A percentile compares a stretch with the other conserved stretches of the same genome.
phyloP scores from a whole-genome alignment of 2,329 filamentous ascomycete genomes.

The Pseudonectria foliicola region DNA sequence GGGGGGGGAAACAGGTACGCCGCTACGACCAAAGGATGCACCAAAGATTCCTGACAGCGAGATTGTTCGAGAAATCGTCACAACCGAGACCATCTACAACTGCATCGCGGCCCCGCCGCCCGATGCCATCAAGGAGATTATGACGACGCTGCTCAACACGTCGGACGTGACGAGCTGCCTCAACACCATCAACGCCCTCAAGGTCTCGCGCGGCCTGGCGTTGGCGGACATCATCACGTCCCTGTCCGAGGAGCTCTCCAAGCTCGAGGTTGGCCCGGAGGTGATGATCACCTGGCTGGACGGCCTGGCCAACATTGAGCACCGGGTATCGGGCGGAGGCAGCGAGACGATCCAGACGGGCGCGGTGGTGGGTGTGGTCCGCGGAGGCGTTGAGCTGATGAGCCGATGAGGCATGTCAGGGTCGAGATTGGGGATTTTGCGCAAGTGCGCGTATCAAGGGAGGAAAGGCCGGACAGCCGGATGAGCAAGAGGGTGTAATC shows the following conservation, averaged over 20 bases:
- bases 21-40: slow-evolving; percentile 53
- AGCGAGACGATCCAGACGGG: slow-evolving; percentile 88
- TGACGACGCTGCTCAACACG: slow-evolving; percentile 74
- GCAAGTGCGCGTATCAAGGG: not conserved
- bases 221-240: slow-evolving; percentile 90
- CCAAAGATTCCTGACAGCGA: slow-evolving; percentile 55
- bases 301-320: slow-evolving; percentile 87
- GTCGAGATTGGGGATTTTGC: not conserved
- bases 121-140: slow-evolving; percentile 76
- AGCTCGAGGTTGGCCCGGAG: slow-evolving; percentile 76
- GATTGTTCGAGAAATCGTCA: slow-evolving; percentile 67
- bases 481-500: too few relatives aligned
- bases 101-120: slow-evolving; percentile 95
- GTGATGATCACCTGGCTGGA: slow-evolving; percentile 90
- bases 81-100: slow-evolving; percentile 92
- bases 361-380: slow-evolving; percentile 80
- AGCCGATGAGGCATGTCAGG: slow-evolving; percentile 16
- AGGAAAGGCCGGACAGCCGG: not conserved
- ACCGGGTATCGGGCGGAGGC: slow-evolving; percentile 78
- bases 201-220: slow-evolving; percentile 77
- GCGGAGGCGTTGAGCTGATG: slow-evolving; percentile 74
- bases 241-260: slow-evolving; percentile 72
- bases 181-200: slow-evolving; percentile 80
- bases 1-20: too few relatives aligned
- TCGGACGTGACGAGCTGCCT: slow-evolving; percentile 86